phyloP scores from a whole-genome alignment of 2,329 filamentous ascomycete species.

The Rhinocladiella similis region DNA sequence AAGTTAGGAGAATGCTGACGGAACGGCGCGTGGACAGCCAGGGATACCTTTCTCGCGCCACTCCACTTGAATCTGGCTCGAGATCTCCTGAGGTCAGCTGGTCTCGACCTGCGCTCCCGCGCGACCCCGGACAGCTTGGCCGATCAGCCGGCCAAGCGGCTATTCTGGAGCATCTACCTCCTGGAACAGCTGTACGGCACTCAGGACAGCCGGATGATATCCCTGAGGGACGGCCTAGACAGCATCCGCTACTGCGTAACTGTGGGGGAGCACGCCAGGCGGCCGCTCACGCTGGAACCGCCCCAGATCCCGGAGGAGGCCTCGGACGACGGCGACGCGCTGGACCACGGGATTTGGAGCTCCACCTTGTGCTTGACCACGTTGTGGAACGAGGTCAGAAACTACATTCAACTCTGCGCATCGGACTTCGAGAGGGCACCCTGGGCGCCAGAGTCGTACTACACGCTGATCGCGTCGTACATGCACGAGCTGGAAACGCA shows the following conservation, averaged over 20 bases:
- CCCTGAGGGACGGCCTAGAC: not conserved
- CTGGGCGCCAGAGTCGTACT: conserved; percentile 26
- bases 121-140: conserved; percentile 40
- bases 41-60: not conserved
- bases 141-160: conserved; percentile 48
- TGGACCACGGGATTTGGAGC: conserved; percentile 10
- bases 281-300: not conserved
- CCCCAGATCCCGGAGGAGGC: not conserved
- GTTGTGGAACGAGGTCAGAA: conserved; percentile 11
- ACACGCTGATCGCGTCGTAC: conserved; percentile 8
- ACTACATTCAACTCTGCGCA: conserved; percentile 11
- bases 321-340: not conserved
- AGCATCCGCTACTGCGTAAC: not conserved
- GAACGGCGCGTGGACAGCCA: not conserved
- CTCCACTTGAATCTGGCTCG: conserved; percentile 39
- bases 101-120: conserved; percentile 46
- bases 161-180: conserved; percentile 55
- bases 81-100: conserved; percentile 53
- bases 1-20: no score
- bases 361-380: conserved; percentile 1
- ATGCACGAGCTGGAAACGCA: conserved; percentile 30
- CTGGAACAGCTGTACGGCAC: conserved; percentile 54
- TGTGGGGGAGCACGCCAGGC: not conserved
- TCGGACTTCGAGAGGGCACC: conserved; percentile 13
- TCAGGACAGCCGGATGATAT: conserved; percentile 38